phyloP scores from a whole-genome alignment of 2,329 filamentous ascomycete species.

The Ophiostoma perfectum region DNA sequence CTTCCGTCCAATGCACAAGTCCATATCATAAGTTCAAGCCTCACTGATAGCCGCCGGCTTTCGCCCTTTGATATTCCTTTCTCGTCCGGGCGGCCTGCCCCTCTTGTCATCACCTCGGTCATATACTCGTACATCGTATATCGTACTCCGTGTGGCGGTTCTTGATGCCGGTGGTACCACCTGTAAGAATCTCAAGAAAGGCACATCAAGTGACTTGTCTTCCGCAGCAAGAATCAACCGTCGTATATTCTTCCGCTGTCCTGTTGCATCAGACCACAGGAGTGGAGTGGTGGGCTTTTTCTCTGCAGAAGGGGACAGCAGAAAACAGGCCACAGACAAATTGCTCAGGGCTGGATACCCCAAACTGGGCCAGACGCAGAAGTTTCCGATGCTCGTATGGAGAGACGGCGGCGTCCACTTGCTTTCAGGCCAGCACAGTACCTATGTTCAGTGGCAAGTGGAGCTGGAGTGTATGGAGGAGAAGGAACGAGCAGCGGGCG shows the following conservation, averaged over 20 bases:
- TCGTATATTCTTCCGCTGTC: background rate
- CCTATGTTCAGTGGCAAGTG: background rate
- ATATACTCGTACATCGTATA: background rate
- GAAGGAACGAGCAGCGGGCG: background rate
- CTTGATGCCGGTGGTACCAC: background rate
- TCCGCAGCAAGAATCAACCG: background rate
- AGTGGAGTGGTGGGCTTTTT: conserved; percentile 16
- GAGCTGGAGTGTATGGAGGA: background rate
- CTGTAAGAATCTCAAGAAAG: background rate
- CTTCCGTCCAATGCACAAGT: background rate
- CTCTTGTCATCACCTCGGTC: background rate
- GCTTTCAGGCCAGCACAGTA: no score
- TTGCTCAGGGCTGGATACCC: conserved; percentile 1
- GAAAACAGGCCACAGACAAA: conserved; percentile 15
- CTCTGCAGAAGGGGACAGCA: background rate
- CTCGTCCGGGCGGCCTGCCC: no score
- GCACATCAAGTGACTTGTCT: background rate
- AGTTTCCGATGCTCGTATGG: background rate
- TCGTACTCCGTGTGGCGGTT: background rate
- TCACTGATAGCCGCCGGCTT: conserved; percentile 3
- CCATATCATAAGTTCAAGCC: background rate
- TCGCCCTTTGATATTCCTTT: conserved; percentile 1
- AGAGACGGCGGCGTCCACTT: background rate
- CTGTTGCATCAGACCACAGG: conserved; percentile 17
- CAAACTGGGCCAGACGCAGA: background rate